These are phyloP conservation scores for Xerocomus spinulosus DNA, from an alignment of 768 basidiomycete genomes.

Conservation along the genomic window DNA sequence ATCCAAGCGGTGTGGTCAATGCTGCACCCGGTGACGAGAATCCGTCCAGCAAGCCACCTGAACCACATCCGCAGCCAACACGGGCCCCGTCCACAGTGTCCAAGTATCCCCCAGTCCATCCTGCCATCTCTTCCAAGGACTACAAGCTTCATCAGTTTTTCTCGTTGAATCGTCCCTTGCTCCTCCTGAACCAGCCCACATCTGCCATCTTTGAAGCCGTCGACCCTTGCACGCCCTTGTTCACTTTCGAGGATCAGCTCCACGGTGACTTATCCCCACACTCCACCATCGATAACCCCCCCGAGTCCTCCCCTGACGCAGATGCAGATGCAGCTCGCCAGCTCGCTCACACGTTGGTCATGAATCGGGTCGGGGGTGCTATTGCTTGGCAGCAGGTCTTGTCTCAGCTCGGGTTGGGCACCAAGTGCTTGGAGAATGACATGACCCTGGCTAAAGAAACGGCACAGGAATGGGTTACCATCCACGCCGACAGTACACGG, in stretches of 20 bases:
- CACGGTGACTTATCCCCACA: conserved; percentile 25
- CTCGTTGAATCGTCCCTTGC: conserved; percentile 72
- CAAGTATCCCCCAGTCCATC: conserved; percentile 40
- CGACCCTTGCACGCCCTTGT: conserved; percentile 16
- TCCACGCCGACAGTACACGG: conserved; percentile 76
- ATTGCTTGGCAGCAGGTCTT: conserved; percentile 68
- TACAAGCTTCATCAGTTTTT: conserved; percentile 84
- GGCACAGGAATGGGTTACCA: conserved; percentile 58
- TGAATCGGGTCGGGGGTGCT: conserved; percentile 57
- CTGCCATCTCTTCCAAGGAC: conserved; percentile 57
- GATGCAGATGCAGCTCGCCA: conserved; percentile 79
- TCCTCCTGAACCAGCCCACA: conserved; percentile 60
- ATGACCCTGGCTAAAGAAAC: conserved; percentile 49
- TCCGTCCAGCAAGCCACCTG: conserved; percentile 21
- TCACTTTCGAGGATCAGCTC: conserved; percentile 19
- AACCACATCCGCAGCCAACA: conserved; percentile 18
- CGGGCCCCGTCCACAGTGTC: conserved; percentile 10
- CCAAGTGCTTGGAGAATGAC: conserved; percentile 45
- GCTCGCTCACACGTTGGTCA: conserved; percentile 69
- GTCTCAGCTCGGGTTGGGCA: conserved; percentile 57
- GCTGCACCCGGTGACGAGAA: conserved; percentile 26
- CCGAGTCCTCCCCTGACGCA: conserved; percentile 56
- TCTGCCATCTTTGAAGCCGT: conserved; percentile 47
- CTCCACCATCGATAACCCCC: conserved; percentile 38
- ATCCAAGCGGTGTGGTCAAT: conserved; percentile 11